Evolutionary conservation across 2,329 filamentous ascomycete species (phyloP).

Genomic region (Lachnellula suecica): DNA sequence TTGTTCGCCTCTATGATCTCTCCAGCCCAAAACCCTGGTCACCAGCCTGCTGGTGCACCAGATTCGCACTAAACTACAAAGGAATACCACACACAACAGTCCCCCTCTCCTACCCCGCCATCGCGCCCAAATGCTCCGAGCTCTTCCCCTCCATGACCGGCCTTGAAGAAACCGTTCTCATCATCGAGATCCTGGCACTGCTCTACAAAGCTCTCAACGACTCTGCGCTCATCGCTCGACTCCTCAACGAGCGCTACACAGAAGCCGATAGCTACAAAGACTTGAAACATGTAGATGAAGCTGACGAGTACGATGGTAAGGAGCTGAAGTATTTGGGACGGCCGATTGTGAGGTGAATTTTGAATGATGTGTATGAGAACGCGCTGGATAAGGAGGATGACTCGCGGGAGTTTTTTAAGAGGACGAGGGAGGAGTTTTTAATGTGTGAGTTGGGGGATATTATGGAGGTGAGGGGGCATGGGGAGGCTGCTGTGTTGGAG

Average conservation of each 20-base stretch:
- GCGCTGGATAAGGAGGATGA: slow-evolving; percentile 18
- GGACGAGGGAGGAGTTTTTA: slow-evolving; percentile 12
- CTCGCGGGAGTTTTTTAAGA: slow-evolving; percentile 19
- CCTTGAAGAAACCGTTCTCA: slow-evolving; percentile 17
- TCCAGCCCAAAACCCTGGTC: slow-evolving; percentile 21
- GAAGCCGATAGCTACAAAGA: slow-evolving; percentile 14
- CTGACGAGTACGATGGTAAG: slow-evolving; percentile 8
- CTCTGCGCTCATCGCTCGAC: slow-evolving; percentile 16
- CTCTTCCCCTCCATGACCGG: slow-evolving; percentile 13
- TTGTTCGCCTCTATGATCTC: slow-evolving; percentile 24
- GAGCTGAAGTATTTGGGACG: not conserved
- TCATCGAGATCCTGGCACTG: slow-evolving; percentile 18
- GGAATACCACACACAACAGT: slow-evolving; percentile 14
- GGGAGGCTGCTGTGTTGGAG: slow-evolving; percentile 13
- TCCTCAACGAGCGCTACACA: slow-evolving; percentile 21
- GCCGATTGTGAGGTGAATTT: slow-evolving; percentile 12
- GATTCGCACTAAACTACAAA: slow-evolving; percentile 22
- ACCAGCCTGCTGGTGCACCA: slow-evolving; percentile 17
- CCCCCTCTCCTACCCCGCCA: slow-evolving; percentile 20
- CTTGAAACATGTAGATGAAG: slow-evolving; percentile 13
- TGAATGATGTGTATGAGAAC: slow-evolving; percentile 17
- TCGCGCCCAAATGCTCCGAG: slow-evolving; percentile 16
- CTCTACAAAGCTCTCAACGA: slow-evolving; percentile 18
- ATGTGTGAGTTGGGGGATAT: slow-evolving; percentile 7
- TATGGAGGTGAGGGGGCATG: slow-evolving; percentile 9